Evolutionary conservation across 331 rosid species (phyloP).

Genomic region (Pyracantha coccinea): DNA sequence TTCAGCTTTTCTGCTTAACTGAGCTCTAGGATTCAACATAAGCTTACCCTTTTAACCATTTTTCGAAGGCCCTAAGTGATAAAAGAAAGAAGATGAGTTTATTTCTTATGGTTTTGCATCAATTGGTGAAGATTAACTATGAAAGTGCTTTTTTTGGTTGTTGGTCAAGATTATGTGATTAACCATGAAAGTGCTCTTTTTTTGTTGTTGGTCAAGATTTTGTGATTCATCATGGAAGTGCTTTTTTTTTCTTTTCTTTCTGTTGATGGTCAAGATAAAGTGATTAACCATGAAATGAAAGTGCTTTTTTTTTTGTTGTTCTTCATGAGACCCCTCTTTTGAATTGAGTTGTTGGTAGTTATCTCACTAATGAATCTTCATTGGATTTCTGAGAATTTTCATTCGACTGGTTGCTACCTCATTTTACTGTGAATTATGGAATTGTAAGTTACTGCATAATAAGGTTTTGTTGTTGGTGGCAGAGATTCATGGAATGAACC

Average conservation of each 20-base stretch:
- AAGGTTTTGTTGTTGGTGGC: conserved; percentile 11
- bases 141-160: not conserved
- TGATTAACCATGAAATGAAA: not conserved
- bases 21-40: not conserved
- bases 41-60: not conserved
- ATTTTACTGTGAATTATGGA: not conserved
- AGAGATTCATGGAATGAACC: conserved; percentile 70
- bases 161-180: not conserved
- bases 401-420: not conserved
- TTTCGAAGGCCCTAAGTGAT: no score
- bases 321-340: not conserved
- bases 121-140: not conserved
- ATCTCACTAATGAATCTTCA: not conserved
- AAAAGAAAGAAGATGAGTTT: no score
- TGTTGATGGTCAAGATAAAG: not conserved
- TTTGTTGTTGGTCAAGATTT: no score
- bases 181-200: not conserved
- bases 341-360: not conserved
- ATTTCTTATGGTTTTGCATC: not conserved
- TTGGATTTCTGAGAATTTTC: not conserved
- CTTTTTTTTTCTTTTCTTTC: no score
- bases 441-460: not conserved
- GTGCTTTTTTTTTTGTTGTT: not conserved
- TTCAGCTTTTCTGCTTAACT: not conserved
- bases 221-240: no score